Evolutionary conservation across 495 filamentous ascomycete species (phyloP), one percentile per base, ranked within the genome.

Genomic region (Chaetomium cochliodes): DNA sequence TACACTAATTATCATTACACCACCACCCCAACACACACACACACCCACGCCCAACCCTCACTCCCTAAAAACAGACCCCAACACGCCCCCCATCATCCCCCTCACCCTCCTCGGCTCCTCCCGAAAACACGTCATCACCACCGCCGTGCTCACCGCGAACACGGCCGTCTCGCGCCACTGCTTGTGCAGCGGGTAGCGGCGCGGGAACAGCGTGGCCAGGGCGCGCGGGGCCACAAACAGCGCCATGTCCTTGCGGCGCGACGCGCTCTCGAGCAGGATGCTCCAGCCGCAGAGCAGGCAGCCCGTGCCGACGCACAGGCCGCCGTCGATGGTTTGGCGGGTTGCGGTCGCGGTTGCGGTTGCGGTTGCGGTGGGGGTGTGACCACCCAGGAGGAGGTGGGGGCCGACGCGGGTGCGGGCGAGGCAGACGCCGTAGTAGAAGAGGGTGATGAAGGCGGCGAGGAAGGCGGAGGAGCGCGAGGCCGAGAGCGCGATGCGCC

Each of bases 351-450:
- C 11, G 33, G 33, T 80, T 80, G 39, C 77, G 65, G 5, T 37
- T n/a, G n/a, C n/a, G n/a, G n/a, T n/a, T n/a, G n/a, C n/a, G 12
- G 70, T 63, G 23, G 23, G 26, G 26, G 6, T 15, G 51, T 54
- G 3, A 33, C 30, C 30, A 7, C 16, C 51, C 30, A 93, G 78
- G 26, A 96, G 78, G 26, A 96, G 39, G 55, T 77, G 77, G 2
- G 93, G 93, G 0, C 93, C 92, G 11, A 97, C 58, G n/a, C 90
- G 80, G 3, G 90, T 93, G 39, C 93, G 84, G 3, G 89, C 82
- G 0, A 97, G 84, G 71, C 93, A 97, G 8, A 97, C 89, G 30
- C 87, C 86, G 74, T 96, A 96, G 77, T 93, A 97, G 67, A 94
- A 96, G 2, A 93, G 79, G 12, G 84, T 78, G 64, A 96, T 88